These are phyloP conservation scores for Yamadazyma nakazawae DNA, from an alignment of 805 yeast species.

Conservation along the genomic window DNA sequence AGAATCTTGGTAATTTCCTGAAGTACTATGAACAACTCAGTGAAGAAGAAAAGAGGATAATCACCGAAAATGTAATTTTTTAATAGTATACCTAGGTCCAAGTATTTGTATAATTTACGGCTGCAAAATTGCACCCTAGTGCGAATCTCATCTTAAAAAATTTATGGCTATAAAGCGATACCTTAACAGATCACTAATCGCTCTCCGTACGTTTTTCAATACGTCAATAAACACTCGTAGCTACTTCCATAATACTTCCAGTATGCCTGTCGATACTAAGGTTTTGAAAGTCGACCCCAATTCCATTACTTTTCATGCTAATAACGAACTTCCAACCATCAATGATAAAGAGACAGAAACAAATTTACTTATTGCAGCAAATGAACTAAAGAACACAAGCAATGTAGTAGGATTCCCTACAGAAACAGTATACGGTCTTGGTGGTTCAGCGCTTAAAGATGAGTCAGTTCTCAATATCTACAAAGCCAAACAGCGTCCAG, in stretches of 20 bases:
- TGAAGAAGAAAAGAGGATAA: constrained; percentile 51
- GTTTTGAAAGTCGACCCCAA: constrained; percentile 54
- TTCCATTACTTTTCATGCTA: constrained; percentile 47
- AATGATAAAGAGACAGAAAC: constrained; percentile 50
- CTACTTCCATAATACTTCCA: background rate
- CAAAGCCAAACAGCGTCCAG: constrained; percentile 86
- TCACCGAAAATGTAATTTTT: constrained; percentile 49
- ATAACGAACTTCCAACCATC: constrained; percentile 42
- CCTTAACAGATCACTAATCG: background rate
- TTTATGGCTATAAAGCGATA: constrained; percentile 3
- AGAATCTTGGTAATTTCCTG: constrained; percentile 51
- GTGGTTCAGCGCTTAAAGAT: constrained; percentile 78
- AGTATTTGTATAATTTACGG: background rate
- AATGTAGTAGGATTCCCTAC: constrained; percentile 91
- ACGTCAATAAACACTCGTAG: constrained; percentile 16
- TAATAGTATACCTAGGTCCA: constrained; percentile 4
- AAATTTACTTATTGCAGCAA: constrained; percentile 58
- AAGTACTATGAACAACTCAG: constrained; percentile 44
- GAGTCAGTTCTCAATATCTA: constrained; percentile 75
- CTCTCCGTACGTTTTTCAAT: constrained; percentile 11
- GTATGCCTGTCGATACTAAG: constrained; percentile 23
- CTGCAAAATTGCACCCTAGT: background rate
- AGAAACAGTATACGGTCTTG: constrained; percentile 95
- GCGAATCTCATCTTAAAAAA: constrained; percentile 1
- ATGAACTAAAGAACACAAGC: constrained; percentile 45